phyloP scores from a whole-genome alignment of 305 asterid genomes.

The Petunia hybrid region DNA sequence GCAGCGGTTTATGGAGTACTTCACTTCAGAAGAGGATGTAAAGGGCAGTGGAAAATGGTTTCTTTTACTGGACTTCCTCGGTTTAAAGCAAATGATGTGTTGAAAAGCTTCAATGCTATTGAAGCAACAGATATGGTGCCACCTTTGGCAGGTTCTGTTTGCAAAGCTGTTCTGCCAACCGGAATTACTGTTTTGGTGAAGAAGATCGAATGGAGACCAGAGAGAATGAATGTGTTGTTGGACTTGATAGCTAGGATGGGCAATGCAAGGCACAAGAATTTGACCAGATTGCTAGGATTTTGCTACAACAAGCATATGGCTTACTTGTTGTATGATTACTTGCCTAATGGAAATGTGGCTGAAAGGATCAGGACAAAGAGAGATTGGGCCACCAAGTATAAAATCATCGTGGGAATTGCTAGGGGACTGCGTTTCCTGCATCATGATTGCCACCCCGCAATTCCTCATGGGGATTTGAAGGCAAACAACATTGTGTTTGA shows the following conservation, averaged over 20 bases:
- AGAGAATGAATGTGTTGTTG: conserved; percentile 47
- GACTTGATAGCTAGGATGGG: conserved; percentile 62
- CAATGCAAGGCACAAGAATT: conserved; percentile 72
- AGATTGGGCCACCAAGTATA: conserved; percentile 76
- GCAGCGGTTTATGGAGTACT: conserved; percentile 60
- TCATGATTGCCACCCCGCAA: conserved; percentile 78
- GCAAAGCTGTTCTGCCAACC: conserved; percentile 77
- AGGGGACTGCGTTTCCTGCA: conserved; percentile 82
- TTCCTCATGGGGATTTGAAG: conserved; percentile 83
- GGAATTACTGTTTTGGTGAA: conserved; percentile 84
- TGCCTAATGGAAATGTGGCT: conserved; percentile 69
- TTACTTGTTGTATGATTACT: conserved; percentile 75
- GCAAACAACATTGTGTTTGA: conserved; percentile 71
- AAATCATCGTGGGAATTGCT: conserved; percentile 64
- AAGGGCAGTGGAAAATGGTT: conserved; percentile 74
- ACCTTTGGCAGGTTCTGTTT: conserved; percentile 50
- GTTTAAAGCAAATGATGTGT: conserved; percentile 74
- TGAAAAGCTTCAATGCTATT: conserved; percentile 64
- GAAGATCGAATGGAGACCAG: conserved; percentile 73
- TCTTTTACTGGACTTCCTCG: conserved; percentile 75
- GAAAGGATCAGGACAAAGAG: conserved; percentile 59
- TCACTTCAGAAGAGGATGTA: conserved; percentile 55
- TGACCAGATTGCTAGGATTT: conserved; percentile 76
- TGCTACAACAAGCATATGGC: conserved; percentile 68
- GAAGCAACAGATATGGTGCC: conserved; percentile 45